Conservation (phyloP, 805 yeast genomes). For the Kluyveromyces aestuarii region DNA sequence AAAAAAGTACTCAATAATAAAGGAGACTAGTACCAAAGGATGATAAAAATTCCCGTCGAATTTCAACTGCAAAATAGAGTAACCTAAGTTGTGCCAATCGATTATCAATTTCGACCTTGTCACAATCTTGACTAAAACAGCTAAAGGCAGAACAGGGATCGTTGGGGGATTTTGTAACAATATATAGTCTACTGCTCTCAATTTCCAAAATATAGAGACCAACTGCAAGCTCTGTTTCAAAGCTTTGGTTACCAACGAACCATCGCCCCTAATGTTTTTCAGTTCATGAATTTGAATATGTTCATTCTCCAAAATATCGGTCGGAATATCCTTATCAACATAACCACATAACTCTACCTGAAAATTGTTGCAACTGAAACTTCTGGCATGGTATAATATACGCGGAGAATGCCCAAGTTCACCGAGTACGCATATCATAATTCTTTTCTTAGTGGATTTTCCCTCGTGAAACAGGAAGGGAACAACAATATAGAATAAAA, state of each 20-base stretch:
- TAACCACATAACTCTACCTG: slow-evolving; percentile 83
- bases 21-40: slow-evolving; percentile 53
- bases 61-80: slow-evolving; percentile 65
- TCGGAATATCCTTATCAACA: slow-evolving; percentile 46
- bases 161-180: slow-evolving; percentile 90
- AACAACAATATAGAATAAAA: slow-evolving; percentile 24
- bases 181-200: slow-evolving; percentile 57
- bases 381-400: slow-evolving; percentile 81
- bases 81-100: slow-evolving; percentile 97
- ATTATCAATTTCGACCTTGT: slow-evolving; percentile 57
- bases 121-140: slow-evolving; percentile 43
- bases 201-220: slow-evolving; percentile 46
- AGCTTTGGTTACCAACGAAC: slow-evolving; percentile 2
- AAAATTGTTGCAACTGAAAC: slow-evolving; percentile 60
- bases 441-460: slow-evolving; percentile 38
- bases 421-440: slow-evolving; percentile 78
- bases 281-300: slow-evolving; percentile 42
- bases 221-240: slow-evolving; percentile 1
- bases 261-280: slow-evolving; percentile 4
- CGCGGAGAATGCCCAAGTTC: slow-evolving; percentile 94
- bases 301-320: slow-evolving; percentile 39
- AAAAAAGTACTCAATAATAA: slow-evolving; percentile 52
- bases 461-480: slow-evolving; percentile 30
- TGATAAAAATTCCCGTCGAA: slow-evolving; percentile 41
- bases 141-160: slow-evolving; percentile 66